Evolutionary conservation across 768 basidiomycete genomes (phyloP).

Genomic region (Suillus clintonianus): DNA sequence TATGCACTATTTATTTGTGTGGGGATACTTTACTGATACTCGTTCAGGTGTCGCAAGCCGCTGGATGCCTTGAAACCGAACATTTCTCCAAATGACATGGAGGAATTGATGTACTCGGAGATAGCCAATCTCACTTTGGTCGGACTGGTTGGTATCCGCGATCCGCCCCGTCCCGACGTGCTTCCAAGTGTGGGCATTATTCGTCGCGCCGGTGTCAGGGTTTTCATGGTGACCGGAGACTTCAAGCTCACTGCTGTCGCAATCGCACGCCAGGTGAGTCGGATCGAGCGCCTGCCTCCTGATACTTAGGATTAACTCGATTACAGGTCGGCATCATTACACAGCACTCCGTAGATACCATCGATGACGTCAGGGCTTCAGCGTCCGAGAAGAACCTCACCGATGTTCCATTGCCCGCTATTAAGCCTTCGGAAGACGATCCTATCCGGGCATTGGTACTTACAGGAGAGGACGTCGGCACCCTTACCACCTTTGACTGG

Average conservation of each 20-base stretch:
- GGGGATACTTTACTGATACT: neutral
- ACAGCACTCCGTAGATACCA: slow-evolving; percentile 37
- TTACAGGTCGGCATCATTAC: slow-evolving; percentile 45
- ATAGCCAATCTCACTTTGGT: slow-evolving; percentile 44
- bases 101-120: slow-evolving; percentile 41
- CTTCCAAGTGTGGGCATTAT: slow-evolving; percentile 47
- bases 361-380: slow-evolving; percentile 27
- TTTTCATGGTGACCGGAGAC: slow-evolving; percentile 62
- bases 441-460: slow-evolving; percentile 41
- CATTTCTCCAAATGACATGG: slow-evolving; percentile 28
- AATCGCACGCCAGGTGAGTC: slow-evolving; percentile 47
- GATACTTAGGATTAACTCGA: slow-evolving; percentile 4
- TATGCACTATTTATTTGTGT: slow-evolving; percentile 10
- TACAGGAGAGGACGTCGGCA: slow-evolving; percentile 45
- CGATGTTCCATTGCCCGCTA: slow-evolving; percentile 11
- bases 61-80: slow-evolving; percentile 28
- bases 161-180: slow-evolving; percentile 56
- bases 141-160: slow-evolving; percentile 55
- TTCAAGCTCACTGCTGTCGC: slow-evolving; percentile 54
- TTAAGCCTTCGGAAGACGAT: slow-evolving; percentile 41
- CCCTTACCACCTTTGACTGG: slow-evolving; percentile 41
- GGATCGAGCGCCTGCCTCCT: neutral
- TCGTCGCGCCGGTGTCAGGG: slow-evolving; percentile 50
- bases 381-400: slow-evolving; percentile 18
- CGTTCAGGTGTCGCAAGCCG: slow-evolving; percentile 30